Evolutionary conservation across 805 yeast species (phyloP), one percentile per base, ranked within the genome.

Genomic region (Barnettozyma populi): DNA sequence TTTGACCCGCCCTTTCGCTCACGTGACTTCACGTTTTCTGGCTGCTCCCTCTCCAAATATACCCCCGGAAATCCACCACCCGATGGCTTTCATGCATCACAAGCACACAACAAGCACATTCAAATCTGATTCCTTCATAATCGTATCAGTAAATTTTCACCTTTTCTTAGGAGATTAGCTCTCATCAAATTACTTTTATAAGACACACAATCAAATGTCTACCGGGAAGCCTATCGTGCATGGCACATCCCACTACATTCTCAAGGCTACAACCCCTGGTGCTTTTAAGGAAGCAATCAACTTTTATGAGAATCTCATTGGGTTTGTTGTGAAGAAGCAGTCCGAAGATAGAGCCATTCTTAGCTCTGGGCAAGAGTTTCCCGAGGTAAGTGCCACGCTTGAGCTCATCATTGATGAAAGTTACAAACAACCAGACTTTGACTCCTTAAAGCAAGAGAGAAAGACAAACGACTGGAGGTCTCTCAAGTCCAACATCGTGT

Each of bases 221-320:
- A 38, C 48, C 13, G 23, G 44, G 10, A 50, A 47, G 21, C 62
- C 82, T 16, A 61, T 79, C 44, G 75, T 81, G 48, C 80, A 79
- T 59, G 86, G 84, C 18, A 71, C 78, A 20, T 72, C 85, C 20
- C 73, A 71, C 59, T 70, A 78, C 49, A 66, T 73, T 16, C 65
- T 80, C 37, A 71, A 71, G 52, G 87, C 90, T 10, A 70, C 79
- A 16, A 73, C 73, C 47, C 60, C 63, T 23, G 61, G 60, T 14
- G 61, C 77, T 34, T 76, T 73, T 48, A 55, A 67, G 25, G 59
- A 71, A 27, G 73, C 90, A 4, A 64, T 76, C 31, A 59, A 64
- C 23, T 88, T 87, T 67, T 88, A 87, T 65, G 64, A 73, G 46
- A 65, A 71, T 41, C 59, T 79, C 13, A 68, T 72, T 49, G 72